Percentiles rank a stretch among this genome's conserved stretches.
phyloP scores from a whole-genome alignment of 2,329 filamentous ascomycete genomes.

The Diaporthe sp. region DNA sequence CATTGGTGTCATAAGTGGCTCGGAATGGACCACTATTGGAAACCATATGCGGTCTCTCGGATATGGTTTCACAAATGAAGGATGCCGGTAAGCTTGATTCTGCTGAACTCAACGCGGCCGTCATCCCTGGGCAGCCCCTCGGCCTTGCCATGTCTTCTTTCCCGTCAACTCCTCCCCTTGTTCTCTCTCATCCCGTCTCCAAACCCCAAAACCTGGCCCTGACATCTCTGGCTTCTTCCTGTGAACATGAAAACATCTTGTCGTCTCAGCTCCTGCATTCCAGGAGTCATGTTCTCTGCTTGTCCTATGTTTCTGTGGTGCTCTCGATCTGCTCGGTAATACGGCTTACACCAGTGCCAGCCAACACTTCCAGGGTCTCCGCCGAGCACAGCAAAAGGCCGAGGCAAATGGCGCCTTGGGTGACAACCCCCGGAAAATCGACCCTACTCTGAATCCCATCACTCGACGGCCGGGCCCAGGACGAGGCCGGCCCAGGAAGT shows the following conservation, averaged over 20 bases:
- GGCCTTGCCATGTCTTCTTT: slow-evolving; percentile 21
- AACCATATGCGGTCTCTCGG: slow-evolving; percentile 70
- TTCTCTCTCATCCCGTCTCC: background rate
- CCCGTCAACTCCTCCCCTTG: background rate
- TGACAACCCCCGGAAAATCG: slow-evolving; percentile 55
- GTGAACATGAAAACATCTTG: background rate
- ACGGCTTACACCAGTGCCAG: slow-evolving; percentile 51
- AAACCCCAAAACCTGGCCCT: background rate
- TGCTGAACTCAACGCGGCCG: background rate
- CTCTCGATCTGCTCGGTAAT: background rate
- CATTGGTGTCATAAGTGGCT: slow-evolving; percentile 72
- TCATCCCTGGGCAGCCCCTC: background rate
- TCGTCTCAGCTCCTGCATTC: background rate
- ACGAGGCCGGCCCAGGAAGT: slow-evolving; percentile 65
- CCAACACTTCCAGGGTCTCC: slow-evolving; percentile 72
- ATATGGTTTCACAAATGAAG: slow-evolving; percentile 75
- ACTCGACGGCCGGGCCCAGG: slow-evolving; percentile 71
- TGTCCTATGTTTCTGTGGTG: too few relatives aligned
- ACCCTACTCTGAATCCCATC: slow-evolving; percentile 69
- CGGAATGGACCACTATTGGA: slow-evolving; percentile 73
- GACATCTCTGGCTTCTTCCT: background rate
- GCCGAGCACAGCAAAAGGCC: slow-evolving; percentile 66
- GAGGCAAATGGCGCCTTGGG: slow-evolving; percentile 53
- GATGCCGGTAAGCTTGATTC: slow-evolving; percentile 66
- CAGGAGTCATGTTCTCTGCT: background rate